phyloP scores from a whole-genome alignment of 2,329 filamentous ascomycete genomes.

The Fusarium mexicanum region DNA sequence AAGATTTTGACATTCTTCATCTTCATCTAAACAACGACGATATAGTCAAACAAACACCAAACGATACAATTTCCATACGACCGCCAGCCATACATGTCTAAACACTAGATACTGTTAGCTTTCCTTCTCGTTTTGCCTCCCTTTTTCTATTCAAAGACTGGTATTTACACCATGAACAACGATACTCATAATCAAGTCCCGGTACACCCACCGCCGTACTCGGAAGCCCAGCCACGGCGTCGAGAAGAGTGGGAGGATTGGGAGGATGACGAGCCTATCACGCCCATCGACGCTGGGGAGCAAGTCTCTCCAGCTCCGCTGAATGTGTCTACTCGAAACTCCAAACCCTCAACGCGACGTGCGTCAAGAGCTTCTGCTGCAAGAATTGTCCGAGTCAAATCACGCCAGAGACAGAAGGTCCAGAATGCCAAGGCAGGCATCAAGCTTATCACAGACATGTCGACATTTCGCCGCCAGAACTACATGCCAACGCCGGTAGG shows the following conservation, averaged over 20 bases:
- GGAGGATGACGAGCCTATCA: conserved; percentile 59
- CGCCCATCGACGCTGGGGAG: conserved; percentile 52
- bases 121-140: neutral
- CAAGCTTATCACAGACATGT: conserved; percentile 75
- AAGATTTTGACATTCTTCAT: neutral
- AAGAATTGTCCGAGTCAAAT: conserved; percentile 61
- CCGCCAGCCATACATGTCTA: conserved; percentile 18
- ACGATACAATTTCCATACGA: conserved; percentile 13
- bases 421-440: conserved; percentile 72
- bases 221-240: conserved; percentile 28
- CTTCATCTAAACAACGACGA: neutral
- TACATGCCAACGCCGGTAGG: conserved; percentile 47
- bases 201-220: conserved; percentile 23
- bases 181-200: conserved; percentile 19
- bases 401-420: conserved; percentile 68
- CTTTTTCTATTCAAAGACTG: conserved; percentile 11
- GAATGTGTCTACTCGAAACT: conserved; percentile 18
- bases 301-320: conserved; percentile 44
- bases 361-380: conserved; percentile 51
- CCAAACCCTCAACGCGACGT: conserved; percentile 35
- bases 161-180: conserved; percentile 25
- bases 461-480: conserved; percentile 58
- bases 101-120: conserved; percentile 8
- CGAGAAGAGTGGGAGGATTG: conserved; percentile 64
- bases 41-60: conserved; percentile 10